A percentile compares a stretch with the other conserved stretches of the same genome.
phyloP scores from a whole-genome alignment of 306 rosid species.

The Ormosia emarginata region DNA sequence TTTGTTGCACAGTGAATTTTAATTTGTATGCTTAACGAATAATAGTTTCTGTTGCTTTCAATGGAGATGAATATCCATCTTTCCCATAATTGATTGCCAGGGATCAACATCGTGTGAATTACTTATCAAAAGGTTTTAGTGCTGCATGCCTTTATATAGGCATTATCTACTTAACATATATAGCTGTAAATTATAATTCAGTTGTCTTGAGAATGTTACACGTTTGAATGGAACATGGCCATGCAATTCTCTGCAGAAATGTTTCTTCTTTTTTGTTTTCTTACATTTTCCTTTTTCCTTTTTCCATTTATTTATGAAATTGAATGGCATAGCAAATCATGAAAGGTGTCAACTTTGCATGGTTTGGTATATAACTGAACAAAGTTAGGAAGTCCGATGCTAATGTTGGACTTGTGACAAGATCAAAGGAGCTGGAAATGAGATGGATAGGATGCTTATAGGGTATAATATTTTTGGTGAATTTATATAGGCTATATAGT shows the following conservation, averaged over 20 bases:
- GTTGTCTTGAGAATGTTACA: neutral
- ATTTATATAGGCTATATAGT: neutral
- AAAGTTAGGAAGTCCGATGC: neutral
- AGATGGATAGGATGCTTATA: neutral
- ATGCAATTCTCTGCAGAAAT: neutral
- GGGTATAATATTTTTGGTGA: neutral
- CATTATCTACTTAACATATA: neutral
- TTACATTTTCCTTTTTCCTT: neutral
- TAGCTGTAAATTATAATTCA: neutral
- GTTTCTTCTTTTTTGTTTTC: neutral
- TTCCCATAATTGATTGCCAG: neutral
- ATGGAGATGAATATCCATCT: neutral
- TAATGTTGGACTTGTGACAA: neutral
- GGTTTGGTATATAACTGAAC: neutral
- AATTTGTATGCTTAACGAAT: neutral
- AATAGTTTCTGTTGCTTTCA: neutral
- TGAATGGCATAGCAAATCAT: neutral
- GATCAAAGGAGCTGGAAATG: neutral
- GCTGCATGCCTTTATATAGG: neutral
- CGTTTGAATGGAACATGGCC: neutral
- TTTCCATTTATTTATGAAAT: constrained; percentile 3
- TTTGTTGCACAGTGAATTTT: neutral
- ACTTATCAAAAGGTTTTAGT: neutral
- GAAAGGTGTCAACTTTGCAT: neutral
- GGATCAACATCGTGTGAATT: neutral